phyloP scores from a whole-genome alignment of 2,329 filamentous ascomycete genomes.

The Canariomyces notabilis region DNA sequence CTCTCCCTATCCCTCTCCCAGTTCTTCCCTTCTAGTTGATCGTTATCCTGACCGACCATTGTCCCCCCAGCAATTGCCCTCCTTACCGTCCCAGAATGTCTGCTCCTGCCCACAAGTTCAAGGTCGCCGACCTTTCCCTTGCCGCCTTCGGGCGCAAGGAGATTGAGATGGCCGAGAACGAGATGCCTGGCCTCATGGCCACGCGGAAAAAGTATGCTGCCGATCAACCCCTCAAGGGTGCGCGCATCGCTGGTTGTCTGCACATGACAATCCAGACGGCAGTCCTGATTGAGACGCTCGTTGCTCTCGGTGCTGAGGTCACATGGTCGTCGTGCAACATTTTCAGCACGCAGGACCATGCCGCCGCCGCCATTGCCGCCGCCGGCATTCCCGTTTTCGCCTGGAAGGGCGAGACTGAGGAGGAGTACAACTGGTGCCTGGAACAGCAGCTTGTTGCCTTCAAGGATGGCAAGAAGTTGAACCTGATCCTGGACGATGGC shows the following conservation, averaged over 20 bases:
- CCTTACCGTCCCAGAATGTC: conserved; percentile 45
- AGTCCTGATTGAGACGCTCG: conserved; percentile 97
- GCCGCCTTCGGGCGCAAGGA: conserved; percentile 98
- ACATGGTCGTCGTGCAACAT: conserved; percentile 99
- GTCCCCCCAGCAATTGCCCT: conserved; percentile 5
- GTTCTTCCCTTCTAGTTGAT: conserved; percentile 1
- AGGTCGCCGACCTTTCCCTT: conserved; percentile 97
- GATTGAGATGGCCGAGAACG: conserved; percentile 94
- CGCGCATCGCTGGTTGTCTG: conserved; percentile 94
- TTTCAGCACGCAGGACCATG: conserved; percentile 98
- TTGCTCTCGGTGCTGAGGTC: conserved; percentile 89
- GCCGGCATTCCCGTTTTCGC: conserved; percentile 80
- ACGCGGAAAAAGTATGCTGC: conserved; percentile 85
- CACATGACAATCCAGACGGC: conserved; percentile 99
- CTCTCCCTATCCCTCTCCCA: conserved; percentile 11
- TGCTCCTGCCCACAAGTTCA: conserved; percentile 88
- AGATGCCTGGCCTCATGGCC: conserved; percentile 97
- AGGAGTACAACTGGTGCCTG: conserved; percentile 99
- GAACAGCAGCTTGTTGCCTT: conserved; percentile 97
- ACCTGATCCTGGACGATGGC: conserved; percentile 98
- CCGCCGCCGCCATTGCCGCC: conserved; percentile 93
- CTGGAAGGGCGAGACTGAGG: conserved; percentile 90
- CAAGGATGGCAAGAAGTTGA: conserved; percentile 94
- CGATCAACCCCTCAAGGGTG: conserved; percentile 91
- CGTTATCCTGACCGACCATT: conserved; percentile 6